Base-by-base conservation (phyloP, 441 rosid species). In the Populus tomentosa region DNA sequence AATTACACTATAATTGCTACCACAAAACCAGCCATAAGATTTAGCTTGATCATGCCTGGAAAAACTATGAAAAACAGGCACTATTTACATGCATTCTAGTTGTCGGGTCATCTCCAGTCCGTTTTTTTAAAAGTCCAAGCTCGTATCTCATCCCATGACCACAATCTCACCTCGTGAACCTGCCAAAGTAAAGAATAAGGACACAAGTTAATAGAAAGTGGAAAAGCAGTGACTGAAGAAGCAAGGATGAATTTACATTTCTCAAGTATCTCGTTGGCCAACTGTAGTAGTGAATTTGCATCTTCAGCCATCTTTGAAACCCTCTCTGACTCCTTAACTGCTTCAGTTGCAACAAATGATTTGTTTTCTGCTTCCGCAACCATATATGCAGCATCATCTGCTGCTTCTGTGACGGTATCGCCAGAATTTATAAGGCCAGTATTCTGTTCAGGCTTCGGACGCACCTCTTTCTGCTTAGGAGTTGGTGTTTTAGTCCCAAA, bases 291-390 rank as follows among this genome's bases (percentile, higher is more conserved):
- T 4, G 88, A 84, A 24, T 90, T 87, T 28, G 84, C 59, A 11
- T 90, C 92, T 76, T 89, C 94, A 16, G 89, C 90, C 89, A 89
- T 83, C 80, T 75, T 86, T 35, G 90, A 82, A 73, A 89, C 59
- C 78, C 91, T 84, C 77, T 88, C 94, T 2, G 88, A 88, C 83
- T 90, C 94, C 78, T 85, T 88, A 70, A 90, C 87, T 63, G 91
- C 89, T 80, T 89, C 92, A 28, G 90, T 89, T 59, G 91, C 94
- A 69, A 88, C 86, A 78, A 82, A 83, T 7, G 90, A 84, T 76
- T 87, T 89, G 79, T 88, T 90, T 83, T 90, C 94, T 71, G 94
- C 91, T 71, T 90, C 91, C 0, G 87, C 90, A 30, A 88, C 76
- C 75, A 77, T 85, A 78, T 80, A 79, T 33, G 94, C 92, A 75